Evolutionary conservation across 2,329 filamentous ascomycete genomes (phyloP).

Genomic region (Teratosphaeria pseudoeucalypti): DNA sequence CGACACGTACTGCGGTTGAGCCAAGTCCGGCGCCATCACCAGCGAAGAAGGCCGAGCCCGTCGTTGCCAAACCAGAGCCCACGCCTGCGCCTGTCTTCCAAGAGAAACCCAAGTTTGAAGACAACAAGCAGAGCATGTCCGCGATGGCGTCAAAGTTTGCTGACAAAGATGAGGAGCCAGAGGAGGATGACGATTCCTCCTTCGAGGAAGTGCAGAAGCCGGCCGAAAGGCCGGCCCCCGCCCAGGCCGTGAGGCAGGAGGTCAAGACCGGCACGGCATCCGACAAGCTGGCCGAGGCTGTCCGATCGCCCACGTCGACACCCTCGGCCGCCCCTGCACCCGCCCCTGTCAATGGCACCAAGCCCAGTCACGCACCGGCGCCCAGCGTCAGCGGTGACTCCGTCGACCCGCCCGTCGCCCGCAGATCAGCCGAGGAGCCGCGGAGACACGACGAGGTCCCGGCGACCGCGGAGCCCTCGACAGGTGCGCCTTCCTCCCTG

Average conservation of each 20-base stretch:
- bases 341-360: not conserved
- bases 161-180: constrained; percentile 59
- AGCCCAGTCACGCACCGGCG: not conserved
- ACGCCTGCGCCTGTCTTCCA: constrained; percentile 30
- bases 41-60: constrained; percentile 35
- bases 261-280: constrained; percentile 8
- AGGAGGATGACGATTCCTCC: constrained; percentile 54
- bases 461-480: not conserved
- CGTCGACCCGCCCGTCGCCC: not conserved
- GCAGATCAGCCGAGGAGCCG: not conserved
- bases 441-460: not conserved
- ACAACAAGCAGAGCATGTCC: constrained; percentile 80
- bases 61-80: constrained; percentile 32
- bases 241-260: constrained; percentile 12
- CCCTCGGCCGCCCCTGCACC: not conserved
- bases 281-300: constrained; percentile 7
- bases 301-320: not conserved
- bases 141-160: constrained; percentile 78
- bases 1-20: constrained; percentile 26
- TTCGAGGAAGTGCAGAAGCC: constrained; percentile 82
- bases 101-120: constrained; percentile 58
- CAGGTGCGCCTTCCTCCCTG: not conserved
- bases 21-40: constrained; percentile 32
- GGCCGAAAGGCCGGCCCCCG: constrained; percentile 45
- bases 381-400: not conserved